phyloP scores from a whole-genome alignment of 2,329 filamentous ascomycete species.

The Diaporthe batatas region DNA sequence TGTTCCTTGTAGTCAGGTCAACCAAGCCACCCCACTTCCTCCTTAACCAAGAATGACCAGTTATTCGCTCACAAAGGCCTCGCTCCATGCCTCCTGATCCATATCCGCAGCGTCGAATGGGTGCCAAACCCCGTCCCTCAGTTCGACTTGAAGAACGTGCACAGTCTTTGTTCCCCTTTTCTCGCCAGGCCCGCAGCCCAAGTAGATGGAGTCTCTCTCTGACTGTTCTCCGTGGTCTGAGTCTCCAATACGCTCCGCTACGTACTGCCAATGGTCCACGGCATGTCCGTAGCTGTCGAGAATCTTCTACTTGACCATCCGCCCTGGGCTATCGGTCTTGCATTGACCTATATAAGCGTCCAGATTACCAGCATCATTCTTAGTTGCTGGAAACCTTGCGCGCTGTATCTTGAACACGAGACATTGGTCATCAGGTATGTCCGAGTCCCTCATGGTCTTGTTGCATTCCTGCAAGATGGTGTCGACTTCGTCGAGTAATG shows the following conservation, averaged over 20 bases:
- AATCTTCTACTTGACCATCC: background rate
- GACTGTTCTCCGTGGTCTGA: background rate
- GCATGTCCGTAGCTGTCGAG: background rate
- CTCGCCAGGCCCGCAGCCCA: background rate
- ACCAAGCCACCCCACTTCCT: background rate
- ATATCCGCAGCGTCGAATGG: conserved; percentile 12
- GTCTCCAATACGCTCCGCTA: conserved; percentile 4
- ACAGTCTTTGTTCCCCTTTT: background rate
- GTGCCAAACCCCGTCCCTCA: background rate
- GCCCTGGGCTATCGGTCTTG: background rate
- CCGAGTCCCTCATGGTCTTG: background rate
- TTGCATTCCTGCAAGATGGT: background rate
- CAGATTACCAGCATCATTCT: background rate
- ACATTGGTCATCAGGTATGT: background rate
- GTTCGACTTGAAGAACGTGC: background rate
- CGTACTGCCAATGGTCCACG: background rate
- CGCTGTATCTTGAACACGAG: conserved; percentile 6
- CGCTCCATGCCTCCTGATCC: background rate
- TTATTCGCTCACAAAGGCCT: background rate
- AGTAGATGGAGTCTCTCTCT: background rate
- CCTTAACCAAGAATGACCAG: conserved; percentile 7
- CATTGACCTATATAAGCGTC: background rate
- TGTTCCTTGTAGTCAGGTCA: background rate
- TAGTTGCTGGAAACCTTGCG: background rate
- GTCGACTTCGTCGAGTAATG: background rate